Percentiles rank a stretch among this genome's conserved stretches.
phyloP scores from a whole-genome alignment of 352 stramenopile genomes.

The Pythium grandisporangium region DNA sequence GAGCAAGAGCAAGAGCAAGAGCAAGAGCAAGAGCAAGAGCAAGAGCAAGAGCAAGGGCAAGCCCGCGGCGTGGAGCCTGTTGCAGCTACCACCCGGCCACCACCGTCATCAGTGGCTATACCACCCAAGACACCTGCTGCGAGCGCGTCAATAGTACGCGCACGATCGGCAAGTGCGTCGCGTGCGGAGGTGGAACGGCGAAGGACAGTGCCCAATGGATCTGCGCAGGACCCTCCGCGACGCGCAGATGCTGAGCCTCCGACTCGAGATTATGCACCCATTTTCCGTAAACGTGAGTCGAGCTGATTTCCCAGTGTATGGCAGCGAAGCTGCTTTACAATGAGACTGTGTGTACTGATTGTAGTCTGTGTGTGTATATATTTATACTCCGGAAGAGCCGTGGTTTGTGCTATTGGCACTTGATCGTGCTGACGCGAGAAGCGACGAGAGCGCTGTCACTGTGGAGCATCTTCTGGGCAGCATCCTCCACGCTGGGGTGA shows the following conservation, averaged over 20 bases:
- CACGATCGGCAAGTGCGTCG: no score
- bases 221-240: no score
- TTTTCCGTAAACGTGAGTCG: constrained; percentile 46
- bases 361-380: background rate
- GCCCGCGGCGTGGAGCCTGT: background rate
- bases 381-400: constrained; percentile 31
- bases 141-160: no score
- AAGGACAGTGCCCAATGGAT: no score
- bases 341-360: no score
- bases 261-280: constrained; percentile 41
- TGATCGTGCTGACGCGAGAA: constrained; percentile 21
- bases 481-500: constrained; percentile 46
- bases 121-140: background rate
- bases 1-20: no score
- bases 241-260: no score
- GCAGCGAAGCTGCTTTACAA: background rate
- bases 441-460: constrained; percentile 23
- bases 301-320: background rate
- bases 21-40: no score
- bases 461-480: constrained; percentile 28
- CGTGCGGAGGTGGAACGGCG: no score
- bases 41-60: no score
- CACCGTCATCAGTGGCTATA: background rate
- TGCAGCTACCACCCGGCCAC: background rate
- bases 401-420: constrained; percentile 68